A percentile compares a stretch with the other conserved stretches of the same genome.
Evolutionary conservation across 208 protist species (phyloP).

Genomic region (Trypanosoma melophagium): DNA sequence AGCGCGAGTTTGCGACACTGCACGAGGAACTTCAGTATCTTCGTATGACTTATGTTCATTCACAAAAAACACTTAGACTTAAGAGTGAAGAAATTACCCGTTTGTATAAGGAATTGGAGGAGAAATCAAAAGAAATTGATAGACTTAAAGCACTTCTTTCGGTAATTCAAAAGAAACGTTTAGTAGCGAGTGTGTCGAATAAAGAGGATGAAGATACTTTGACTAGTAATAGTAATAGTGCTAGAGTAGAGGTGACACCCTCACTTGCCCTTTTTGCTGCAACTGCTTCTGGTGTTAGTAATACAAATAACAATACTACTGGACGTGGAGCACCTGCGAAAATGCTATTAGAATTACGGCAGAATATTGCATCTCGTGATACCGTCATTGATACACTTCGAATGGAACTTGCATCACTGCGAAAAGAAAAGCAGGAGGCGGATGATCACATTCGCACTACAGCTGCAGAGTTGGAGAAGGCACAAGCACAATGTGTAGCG

Average conservation of each 20-base stretch:
- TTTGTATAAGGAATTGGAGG: conserved; percentile 41
- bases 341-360: conserved; percentile 50
- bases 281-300: not conserved
- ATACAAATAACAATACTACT: not conserved
- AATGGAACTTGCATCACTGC: conserved; percentile 39
- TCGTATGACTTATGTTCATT: conserved; percentile 53
- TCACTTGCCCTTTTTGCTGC: conserved; percentile 22
- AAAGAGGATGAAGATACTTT: not conserved
- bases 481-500: not conserved
- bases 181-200: not conserved
- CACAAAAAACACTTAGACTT: conserved; percentile 51
- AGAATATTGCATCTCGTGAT: conserved; percentile 74
- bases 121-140: conserved; percentile 38
- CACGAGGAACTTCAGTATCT: conserved; percentile 75
- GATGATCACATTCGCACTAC: conserved; percentile 16
- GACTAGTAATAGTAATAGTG: too few species aligned
- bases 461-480: conserved; percentile 10
- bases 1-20: conserved; percentile 50
- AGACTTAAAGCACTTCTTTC: conserved; percentile 16
- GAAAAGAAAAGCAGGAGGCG: conserved; percentile 23
- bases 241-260: not conserved
- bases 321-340: conserved; percentile 4
- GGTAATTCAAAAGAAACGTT: not conserved
- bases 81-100: conserved; percentile 52
- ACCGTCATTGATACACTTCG: conserved; percentile 55